Conservation (phyloP, 2,329 filamentous ascomycete genomes). For the Aspergillus cejpii region DNA sequence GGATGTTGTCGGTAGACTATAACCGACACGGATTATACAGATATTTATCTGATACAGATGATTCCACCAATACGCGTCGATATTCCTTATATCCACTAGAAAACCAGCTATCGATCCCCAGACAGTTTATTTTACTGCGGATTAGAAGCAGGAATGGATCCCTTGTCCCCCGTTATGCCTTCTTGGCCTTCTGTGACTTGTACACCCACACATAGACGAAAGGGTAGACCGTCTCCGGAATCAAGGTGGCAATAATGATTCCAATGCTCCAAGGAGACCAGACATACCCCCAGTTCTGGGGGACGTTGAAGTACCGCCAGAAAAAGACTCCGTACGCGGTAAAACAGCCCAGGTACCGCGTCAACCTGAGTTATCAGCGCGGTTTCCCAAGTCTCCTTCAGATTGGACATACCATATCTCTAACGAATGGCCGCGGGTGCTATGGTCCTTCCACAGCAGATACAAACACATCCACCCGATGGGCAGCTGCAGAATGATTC, state of each 20-base stretch:
- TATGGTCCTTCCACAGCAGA: slow-evolving; percentile 9
- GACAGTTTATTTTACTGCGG: no score
- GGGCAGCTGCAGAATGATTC: slow-evolving; percentile 17
- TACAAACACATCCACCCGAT: slow-evolving; percentile 15
- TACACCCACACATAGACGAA: slow-evolving; percentile 13
- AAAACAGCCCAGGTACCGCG: slow-evolving; percentile 17
- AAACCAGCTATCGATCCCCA: no score
- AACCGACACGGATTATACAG: no score
- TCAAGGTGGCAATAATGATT: slow-evolving; percentile 15
- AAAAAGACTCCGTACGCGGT: slow-evolving; percentile 18
- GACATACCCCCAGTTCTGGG: slow-evolving; percentile 19
- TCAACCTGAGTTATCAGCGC: slow-evolving; percentile 10
- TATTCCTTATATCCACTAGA: no score
- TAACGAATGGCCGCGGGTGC: slow-evolving; percentile 13
- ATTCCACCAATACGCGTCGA: no score
- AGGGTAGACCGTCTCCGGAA: slow-evolving; percentile 19
- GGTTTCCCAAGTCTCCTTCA: neutral
- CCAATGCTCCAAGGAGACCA: slow-evolving; percentile 15
- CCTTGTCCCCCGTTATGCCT: no score
- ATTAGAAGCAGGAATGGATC: no score
- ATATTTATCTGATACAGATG: no score
- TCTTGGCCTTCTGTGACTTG: slow-evolving; percentile 8
- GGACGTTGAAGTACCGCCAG: slow-evolving; percentile 18
- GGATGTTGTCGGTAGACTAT: no score
- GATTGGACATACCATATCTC: slow-evolving; percentile 14